A percentile compares a stretch with the other conserved stretches of the same genome.
These are phyloP conservation scores for Colletotrichum abscissum DNA, from an alignment of 2,329 filamentous ascomycete species.

Conservation along the genomic window DNA sequence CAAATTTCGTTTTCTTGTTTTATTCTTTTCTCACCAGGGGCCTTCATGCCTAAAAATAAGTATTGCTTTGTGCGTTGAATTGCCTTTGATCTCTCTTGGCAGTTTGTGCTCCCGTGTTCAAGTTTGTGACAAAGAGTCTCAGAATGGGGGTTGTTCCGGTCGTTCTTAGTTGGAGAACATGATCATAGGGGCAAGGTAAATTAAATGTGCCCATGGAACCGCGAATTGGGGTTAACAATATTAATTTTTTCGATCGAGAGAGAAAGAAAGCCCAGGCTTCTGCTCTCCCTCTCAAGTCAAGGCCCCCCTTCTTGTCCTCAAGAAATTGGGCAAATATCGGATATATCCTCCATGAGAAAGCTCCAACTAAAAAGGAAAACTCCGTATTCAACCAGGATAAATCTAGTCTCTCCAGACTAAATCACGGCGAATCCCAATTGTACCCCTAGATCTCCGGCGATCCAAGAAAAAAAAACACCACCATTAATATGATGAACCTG, in stretches of 20 bases:
- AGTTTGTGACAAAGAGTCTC: not conserved
- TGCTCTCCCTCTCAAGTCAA: not conserved
- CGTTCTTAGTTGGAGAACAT: not conserved
- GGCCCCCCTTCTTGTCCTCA: not conserved
- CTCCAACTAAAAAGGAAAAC: not conserved
- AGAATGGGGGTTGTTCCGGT: not conserved
- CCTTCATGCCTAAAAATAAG: not conserved
- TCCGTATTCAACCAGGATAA: not conserved
- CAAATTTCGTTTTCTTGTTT: no score
- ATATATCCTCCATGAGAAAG: constrained; percentile 27
- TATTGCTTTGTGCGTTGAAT: not conserved
- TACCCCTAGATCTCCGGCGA: not conserved
- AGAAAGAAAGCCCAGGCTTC: not conserved
- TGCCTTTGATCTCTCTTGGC: not conserved
- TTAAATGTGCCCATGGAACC: not conserved
- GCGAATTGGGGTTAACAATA: not conserved
- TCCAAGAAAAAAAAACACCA: not conserved
- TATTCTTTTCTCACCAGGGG: no score
- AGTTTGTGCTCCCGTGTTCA: not conserved
- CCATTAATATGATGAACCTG: not conserved
- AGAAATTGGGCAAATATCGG: constrained; percentile 5
- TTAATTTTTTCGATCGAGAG: constrained; percentile 3
- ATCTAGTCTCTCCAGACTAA: not conserved
- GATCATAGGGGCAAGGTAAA: not conserved
- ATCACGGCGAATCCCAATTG: not conserved